Evolutionary conservation across 139 green algal species (phyloP).

Genomic region (Chlamydomonas eustigma): DNA sequence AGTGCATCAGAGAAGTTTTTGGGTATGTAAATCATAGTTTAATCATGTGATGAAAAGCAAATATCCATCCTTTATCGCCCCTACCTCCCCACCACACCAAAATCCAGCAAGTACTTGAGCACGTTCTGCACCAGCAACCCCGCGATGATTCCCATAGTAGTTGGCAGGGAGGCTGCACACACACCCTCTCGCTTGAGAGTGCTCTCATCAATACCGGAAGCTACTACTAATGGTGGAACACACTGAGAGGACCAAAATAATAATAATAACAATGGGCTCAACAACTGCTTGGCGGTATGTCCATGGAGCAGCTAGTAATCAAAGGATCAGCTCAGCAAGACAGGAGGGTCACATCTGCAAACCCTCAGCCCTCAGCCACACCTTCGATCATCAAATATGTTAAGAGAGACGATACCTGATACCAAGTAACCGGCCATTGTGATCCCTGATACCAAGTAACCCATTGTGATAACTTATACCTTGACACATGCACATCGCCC

Average conservation of each 20-base stretch:
- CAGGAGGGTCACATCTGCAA: no score
- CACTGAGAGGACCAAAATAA: constrained; percentile 29
- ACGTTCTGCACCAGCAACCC: constrained; percentile 93
- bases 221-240: constrained; percentile 64
- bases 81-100: constrained; percentile 59
- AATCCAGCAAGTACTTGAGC: constrained; percentile 89
- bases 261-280: background rate
- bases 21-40: no score
- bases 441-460: no score
- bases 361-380: no score
- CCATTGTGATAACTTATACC: no score
- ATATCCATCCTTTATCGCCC: background rate
- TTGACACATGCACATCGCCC: no score
- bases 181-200: constrained; percentile 96
- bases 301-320: no score
- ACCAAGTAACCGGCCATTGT: no score
- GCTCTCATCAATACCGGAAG: constrained; percentile 85
- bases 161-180: constrained; percentile 93
- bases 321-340: no score
- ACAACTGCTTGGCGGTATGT: no score
- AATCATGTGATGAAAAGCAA: constrained; percentile 81
- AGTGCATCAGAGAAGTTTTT: constrained; percentile 87
- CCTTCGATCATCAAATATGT: no score
- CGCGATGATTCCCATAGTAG: constrained; percentile 96
- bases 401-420: no score